Conservation (phyloP, 2,329 filamentous ascomycete genomes). For the Beauveria varroae region DNA sequence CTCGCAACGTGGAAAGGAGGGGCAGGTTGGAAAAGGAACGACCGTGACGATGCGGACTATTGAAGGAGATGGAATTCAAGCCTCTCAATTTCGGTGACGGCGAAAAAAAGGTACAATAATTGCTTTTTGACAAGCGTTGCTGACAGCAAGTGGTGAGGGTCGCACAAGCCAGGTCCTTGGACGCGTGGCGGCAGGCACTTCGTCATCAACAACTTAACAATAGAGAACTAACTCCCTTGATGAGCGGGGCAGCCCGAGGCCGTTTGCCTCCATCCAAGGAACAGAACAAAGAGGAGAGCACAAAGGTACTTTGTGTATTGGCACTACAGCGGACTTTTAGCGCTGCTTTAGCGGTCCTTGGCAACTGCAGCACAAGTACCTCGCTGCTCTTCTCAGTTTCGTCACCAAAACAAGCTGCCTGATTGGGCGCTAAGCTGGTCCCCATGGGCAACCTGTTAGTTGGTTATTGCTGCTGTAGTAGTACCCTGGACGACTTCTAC, state of each 20-base stretch:
- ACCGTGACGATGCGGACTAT: neutral
- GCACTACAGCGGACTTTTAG: neutral
- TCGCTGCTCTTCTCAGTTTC: neutral
- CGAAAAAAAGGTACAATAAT: neutral
- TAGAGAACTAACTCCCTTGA: neutral
- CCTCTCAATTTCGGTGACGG: neutral
- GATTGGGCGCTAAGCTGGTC: constrained; percentile 7
- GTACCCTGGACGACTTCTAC: neutral
- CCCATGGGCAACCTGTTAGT: constrained; percentile 8
- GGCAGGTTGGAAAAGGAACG: neutral
- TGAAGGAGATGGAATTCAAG: neutral
- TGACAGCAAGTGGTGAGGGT: neutral
- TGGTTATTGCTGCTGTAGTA: neutral
- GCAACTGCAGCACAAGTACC: neutral
- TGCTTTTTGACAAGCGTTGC: neutral
- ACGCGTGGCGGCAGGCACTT: neutral
- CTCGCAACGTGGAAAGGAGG: neutral
- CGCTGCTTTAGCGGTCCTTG: neutral
- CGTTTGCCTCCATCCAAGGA: neutral
- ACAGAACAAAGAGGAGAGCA: neutral
- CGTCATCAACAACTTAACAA: constrained; percentile 1
- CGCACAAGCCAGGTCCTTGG: neutral
- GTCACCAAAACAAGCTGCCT: constrained; percentile 9
- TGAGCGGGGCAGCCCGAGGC: neutral
- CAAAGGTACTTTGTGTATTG: neutral